Percentiles rank a stretch among this genome's conserved stretches.
Evolutionary conservation across 202 grass and related monocot species (phyloP).

Genomic region (Hordeum pubiflorum): DNA sequence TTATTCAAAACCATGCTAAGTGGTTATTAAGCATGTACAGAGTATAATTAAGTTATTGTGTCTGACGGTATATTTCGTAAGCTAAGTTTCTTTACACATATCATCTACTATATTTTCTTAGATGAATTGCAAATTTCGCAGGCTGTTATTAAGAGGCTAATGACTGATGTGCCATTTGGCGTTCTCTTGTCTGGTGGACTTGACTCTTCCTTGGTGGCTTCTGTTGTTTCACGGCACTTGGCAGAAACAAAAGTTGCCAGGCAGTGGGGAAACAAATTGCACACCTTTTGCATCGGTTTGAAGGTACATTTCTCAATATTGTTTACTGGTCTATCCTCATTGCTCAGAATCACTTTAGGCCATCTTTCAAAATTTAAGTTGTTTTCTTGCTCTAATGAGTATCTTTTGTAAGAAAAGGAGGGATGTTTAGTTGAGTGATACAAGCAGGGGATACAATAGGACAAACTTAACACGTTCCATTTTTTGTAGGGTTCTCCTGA

Average conservation of each 20-base stretch:
- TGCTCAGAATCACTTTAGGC: neutral
- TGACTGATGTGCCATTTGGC: slow-evolving; percentile 98
- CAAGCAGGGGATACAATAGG: neutral
- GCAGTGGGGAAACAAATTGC: slow-evolving; percentile 90
- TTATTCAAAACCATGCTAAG: neutral
- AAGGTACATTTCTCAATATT: slow-evolving; percentile 47
- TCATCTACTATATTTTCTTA: neutral
- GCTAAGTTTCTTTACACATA: neutral
- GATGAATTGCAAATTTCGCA: slow-evolving; percentile 21
- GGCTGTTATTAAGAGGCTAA: slow-evolving; percentile 88
- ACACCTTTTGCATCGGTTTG: slow-evolving; percentile 90
- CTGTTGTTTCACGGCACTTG: slow-evolving; percentile 72
- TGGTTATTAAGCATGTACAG: neutral
- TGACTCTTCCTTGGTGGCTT: slow-evolving; percentile 94
- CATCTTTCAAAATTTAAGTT: slow-evolving; percentile 2
- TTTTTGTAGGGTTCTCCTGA: slow-evolving; percentile 83
- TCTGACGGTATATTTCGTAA: neutral
- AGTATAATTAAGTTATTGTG: neutral
- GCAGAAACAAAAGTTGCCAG: slow-evolving; percentile 51
- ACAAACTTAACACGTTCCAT: slow-evolving; percentile 4
- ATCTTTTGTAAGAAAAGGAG: neutral
- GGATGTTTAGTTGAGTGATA: neutral
- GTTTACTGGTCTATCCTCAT: neutral
- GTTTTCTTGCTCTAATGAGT: neutral
- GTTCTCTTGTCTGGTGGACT: slow-evolving; percentile 98